phyloP scores from a whole-genome alignment of 106 monocot genomes.

The Allium fistulosum region DNA sequence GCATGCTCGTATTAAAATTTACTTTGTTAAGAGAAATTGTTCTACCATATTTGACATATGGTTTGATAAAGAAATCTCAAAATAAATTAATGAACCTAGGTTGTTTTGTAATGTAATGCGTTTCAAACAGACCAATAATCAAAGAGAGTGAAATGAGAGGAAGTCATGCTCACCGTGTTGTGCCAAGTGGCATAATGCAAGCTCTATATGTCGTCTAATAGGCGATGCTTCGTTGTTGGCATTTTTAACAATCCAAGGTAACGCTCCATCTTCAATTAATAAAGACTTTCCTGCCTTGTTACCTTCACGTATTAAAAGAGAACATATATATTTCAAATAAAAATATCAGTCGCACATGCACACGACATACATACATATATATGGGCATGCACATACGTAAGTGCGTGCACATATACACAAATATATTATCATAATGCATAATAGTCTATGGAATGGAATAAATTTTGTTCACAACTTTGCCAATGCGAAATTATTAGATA shows the following conservation, averaged over 20 bases:
- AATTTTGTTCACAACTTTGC: no score
- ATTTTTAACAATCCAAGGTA: conserved; percentile 97
- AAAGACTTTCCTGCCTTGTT: conserved; percentile 56
- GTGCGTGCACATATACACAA: background rate
- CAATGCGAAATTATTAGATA: no score
- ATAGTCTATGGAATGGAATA: no score
- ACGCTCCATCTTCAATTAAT: conserved; percentile 90
- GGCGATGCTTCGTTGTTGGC: conserved; percentile 95
- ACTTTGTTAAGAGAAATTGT: no score
- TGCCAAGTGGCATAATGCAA: conserved; percentile 92
- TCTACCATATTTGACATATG: no score
- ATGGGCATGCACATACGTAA: background rate
- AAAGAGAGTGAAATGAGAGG: background rate
- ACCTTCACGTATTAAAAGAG: conserved; percentile 23
- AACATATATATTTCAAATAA: no score
- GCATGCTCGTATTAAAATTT: no score
- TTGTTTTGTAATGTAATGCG: no score
- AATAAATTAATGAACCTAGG: no score
- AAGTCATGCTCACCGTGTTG: conserved; percentile 61
- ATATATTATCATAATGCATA: no score
- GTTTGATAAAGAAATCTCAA: no score
- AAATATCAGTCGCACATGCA: background rate
- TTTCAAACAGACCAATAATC: no score
- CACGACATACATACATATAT: background rate
- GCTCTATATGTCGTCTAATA: conserved; percentile 90